Conservation (phyloP, 1,139 yeast genomes). For the Blastobotrys petasosporus region DNA sequence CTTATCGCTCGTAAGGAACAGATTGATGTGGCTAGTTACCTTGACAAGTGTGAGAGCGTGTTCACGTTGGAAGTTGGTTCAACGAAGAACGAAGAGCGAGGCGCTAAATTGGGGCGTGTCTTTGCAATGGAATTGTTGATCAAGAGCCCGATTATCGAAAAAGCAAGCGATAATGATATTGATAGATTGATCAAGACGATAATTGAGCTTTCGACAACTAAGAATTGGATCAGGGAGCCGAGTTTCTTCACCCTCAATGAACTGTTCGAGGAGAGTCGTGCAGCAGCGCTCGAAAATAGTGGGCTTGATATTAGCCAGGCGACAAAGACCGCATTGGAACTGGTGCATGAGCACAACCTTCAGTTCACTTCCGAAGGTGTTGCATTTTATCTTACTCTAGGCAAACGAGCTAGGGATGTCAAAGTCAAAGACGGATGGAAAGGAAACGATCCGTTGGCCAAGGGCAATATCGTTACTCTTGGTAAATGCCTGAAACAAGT, state of each 20-base stretch:
- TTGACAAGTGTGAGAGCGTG: constrained; percentile 41
- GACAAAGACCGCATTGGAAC: constrained; percentile 35
- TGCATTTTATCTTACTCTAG: constrained; percentile 55
- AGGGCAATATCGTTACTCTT: constrained; percentile 56
- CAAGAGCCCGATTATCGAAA: constrained; percentile 47
- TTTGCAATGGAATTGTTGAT: constrained; percentile 78
- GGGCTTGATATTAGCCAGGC: constrained; percentile 28
- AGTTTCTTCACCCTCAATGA: constrained; percentile 65
- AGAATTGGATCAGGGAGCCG: constrained; percentile 86
- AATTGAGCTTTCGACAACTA: constrained; percentile 54
- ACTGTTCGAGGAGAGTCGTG: constrained; percentile 35
- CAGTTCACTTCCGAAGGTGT: constrained; percentile 74
- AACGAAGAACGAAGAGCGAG: constrained; percentile 79
- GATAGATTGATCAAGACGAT: constrained; percentile 41
- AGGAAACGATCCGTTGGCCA: constrained; percentile 62
- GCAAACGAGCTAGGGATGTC: constrained; percentile 28
- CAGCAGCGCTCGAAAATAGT: constrained; percentile 15
- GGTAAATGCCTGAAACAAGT: constrained; percentile 64
- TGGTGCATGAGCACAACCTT: constrained; percentile 49
- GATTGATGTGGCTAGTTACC: constrained; percentile 38
- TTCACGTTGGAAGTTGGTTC: constrained; percentile 42
- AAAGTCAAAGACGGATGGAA: constrained; percentile 51
- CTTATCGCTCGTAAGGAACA: constrained; percentile 40
- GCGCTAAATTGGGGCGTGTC: constrained; percentile 71
- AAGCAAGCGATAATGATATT: constrained; percentile 30